These are phyloP conservation scores for Stachybotrys chlorohalonatus DNA, from an alignment of 2,329 filamentous ascomycete genomes.

Conservation along the genomic window DNA sequence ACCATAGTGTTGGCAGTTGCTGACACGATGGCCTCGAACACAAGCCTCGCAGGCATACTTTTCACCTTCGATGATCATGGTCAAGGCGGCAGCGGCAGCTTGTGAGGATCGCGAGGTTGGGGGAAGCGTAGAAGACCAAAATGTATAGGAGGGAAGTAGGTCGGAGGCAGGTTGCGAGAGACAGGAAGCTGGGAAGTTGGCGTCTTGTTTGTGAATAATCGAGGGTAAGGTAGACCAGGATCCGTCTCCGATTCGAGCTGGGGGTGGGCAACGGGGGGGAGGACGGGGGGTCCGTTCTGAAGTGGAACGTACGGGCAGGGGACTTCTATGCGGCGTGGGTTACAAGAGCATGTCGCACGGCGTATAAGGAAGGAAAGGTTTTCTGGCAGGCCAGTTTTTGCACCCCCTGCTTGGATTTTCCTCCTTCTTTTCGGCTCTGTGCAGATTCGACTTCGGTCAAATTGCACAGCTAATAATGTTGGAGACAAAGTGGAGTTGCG, in stretches of 20 bases:
- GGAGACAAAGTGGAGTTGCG: neutral
- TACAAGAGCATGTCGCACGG: slow-evolving; percentile 1
- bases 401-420: neutral
- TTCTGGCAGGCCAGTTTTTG: neutral
- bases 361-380: neutral
- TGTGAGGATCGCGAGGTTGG: neutral
- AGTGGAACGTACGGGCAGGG: slow-evolving; percentile 5
- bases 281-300: slow-evolving; percentile 7
- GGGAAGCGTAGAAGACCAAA: neutral
- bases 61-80: slow-evolving; percentile 85
- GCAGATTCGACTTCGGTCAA: neutral
- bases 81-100: slow-evolving; percentile 8
- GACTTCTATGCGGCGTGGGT: neutral
- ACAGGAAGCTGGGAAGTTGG: neutral
- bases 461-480: neutral
- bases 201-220: neutral
- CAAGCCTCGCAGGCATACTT: slow-evolving; percentile 98
- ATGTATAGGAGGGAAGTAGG: slow-evolving; percentile 2
- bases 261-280: slow-evolving; percentile 3
- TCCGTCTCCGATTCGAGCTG: slow-evolving; percentile 8
- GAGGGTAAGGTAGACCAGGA: slow-evolving; percentile 4
- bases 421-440: neutral
- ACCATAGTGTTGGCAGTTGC: slow-evolving; percentile 96
- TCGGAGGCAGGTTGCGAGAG: slow-evolving; percentile 1
- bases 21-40: slow-evolving; percentile 95